Percentiles rank a stretch among this genome's conserved stretches.
These are phyloP conservation scores for Helicostylum pulchrum DNA, from an alignment of 192 early-diverging fungal genomes.

Conservation along the genomic window DNA sequence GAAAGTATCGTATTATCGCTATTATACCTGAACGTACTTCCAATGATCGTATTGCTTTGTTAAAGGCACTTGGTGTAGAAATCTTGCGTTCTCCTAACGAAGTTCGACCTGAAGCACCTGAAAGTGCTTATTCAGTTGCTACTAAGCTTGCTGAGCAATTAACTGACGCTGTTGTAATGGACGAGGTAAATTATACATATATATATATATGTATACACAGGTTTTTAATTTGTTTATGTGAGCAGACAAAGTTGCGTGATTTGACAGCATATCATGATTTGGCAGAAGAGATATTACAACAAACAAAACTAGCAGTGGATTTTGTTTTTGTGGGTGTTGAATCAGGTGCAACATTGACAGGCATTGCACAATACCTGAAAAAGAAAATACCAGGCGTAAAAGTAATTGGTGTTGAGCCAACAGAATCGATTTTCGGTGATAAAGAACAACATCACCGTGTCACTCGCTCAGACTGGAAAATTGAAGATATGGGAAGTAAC, in stretches of 20 bases:
- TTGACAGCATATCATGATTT: conserved; percentile 44
- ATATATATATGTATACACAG: not conserved
- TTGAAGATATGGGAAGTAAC: conserved; percentile 70
- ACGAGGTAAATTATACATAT: conserved; percentile 49
- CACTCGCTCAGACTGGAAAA: conserved; percentile 47
- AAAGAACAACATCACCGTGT: not conserved
- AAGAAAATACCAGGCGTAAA: conserved; percentile 48
- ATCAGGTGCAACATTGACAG: conserved; percentile 61
- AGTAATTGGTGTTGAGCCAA: conserved; percentile 69
- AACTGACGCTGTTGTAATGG: conserved; percentile 53
- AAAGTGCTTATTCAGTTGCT: conserved; percentile 62
- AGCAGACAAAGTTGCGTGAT: not conserved
- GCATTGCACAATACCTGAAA: conserved; percentile 56
- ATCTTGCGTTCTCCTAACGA: conserved; percentile 71
- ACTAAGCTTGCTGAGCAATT: conserved; percentile 49
- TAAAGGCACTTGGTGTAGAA: conserved; percentile 65
- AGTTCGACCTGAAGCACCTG: conserved; percentile 59
- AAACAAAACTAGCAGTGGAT: conserved; percentile 48
- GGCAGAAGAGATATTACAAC: conserved; percentile 62
- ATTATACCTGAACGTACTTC: conserved; percentile 72
- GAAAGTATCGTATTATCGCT: conserved; percentile 47
- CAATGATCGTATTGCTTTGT: conserved; percentile 60
- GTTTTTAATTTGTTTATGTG: no score
- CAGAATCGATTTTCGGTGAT: conserved; percentile 55
- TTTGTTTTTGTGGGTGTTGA: conserved; percentile 68